A percentile compares a stretch with the other conserved stretches of the same genome.
These are phyloP conservation scores for Earliella scabrosa DNA, from an alignment of 1,284 basidiomycete species.

Conservation along the genomic window DNA sequence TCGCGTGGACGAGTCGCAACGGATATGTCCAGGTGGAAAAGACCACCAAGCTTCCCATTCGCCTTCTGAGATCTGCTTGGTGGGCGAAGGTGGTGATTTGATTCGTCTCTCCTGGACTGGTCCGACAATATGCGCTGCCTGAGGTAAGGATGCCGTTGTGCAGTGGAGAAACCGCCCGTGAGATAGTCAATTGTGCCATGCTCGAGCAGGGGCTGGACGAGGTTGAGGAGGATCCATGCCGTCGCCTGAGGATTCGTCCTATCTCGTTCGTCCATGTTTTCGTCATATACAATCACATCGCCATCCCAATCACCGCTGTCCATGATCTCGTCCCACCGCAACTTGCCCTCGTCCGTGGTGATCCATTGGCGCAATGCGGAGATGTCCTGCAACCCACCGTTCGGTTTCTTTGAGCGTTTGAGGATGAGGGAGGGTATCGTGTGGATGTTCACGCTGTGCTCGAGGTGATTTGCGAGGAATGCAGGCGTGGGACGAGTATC, in stretches of 20 bases:
- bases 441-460: slow-evolving; percentile 70
- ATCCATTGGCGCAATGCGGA: slow-evolving; percentile 76
- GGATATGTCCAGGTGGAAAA: slow-evolving; percentile 70
- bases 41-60: slow-evolving; percentile 40
- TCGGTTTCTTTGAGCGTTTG: slow-evolving; percentile 77
- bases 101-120: background rate
- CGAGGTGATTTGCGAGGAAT: slow-evolving; percentile 66
- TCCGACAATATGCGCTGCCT: slow-evolving; percentile 51
- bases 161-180: slow-evolving; percentile 67
- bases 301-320: slow-evolving; percentile 66
- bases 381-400: slow-evolving; percentile 64
- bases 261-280: slow-evolving; percentile 71
- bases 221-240: slow-evolving; percentile 68
- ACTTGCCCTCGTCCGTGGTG: slow-evolving; percentile 73
- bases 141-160: slow-evolving; percentile 58
- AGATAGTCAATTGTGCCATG: slow-evolving; percentile 64
- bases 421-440: slow-evolving; percentile 86
- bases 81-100: slow-evolving; percentile 33
- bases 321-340: slow-evolving; percentile 67
- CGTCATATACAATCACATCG: slow-evolving; percentile 73
- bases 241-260: slow-evolving; percentile 56
- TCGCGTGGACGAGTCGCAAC: slow-evolving; percentile 52
- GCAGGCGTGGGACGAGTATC: slow-evolving; percentile 77
- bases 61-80: slow-evolving; percentile 22
- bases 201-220: slow-evolving; percentile 58